Evolutionary conservation across 352 stramenopile genomes (phyloP), one percentile per base, ranked within the genome.

Genomic region (Pythium grandisporangium): DNA sequence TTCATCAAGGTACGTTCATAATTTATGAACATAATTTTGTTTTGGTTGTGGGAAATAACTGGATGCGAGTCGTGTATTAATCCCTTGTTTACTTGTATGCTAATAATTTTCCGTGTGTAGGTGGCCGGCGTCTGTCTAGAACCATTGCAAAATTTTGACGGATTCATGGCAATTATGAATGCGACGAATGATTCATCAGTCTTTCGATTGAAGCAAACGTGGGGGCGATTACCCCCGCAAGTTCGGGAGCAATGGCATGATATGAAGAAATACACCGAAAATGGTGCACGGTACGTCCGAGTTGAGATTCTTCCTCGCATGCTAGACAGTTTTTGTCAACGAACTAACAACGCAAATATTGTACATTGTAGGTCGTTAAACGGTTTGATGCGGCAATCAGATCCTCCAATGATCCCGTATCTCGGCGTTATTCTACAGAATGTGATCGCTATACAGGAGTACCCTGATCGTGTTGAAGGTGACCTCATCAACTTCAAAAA

Each of bases 111-210:
- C 20, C 5, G 11, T 16, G 13, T 42, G 7, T 52, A 87, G 57
- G 75, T 92, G 22, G 81, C 81, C 41, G 75, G 65, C 5, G 75
- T 81, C 7, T 64, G 85, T 35, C 51, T 92, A 11, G 76, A 68
- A 0, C 78, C 81, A 14, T 47, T 94, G 23, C 81, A 91, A 51
- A 94, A 94, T 47, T 68, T 89, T 12, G 81, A 94, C 44, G 81
- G 81, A 12, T 92, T 94, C 46, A 91, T 94, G 76, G 81, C 81
- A 6, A 77, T 94, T 50, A 94, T 94, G 81, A 92, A 94, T 33
- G 81, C 81, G 5, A 78, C 77, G 7, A 92, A 94, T 26, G 79
- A 92, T 52, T 90, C 81, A 26, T 91, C 78, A 6, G 61, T 94
- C 13, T 92, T 87, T 49, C 78, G 81, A 11, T 37, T 94, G 4